Conservation (phyloP, 2,329 filamentous ascomycete genomes). For the Sarocladium strictum region DNA sequence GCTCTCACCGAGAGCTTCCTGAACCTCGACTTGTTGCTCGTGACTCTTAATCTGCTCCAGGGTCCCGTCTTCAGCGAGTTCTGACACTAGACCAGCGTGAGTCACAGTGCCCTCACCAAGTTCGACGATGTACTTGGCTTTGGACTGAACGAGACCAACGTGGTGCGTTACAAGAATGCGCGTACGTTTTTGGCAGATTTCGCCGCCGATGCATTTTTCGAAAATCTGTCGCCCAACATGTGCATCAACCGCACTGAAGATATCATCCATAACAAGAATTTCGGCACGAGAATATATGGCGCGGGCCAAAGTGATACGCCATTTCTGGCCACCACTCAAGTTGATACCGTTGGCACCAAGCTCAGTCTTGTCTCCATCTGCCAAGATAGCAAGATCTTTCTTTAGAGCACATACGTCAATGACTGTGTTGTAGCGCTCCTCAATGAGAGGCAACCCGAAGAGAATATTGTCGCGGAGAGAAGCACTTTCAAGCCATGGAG, state of each 20-base stretch:
- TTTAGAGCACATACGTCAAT: slow-evolving; percentile 66
- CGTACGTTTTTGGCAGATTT: slow-evolving; percentile 63
- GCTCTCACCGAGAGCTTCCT: slow-evolving; percentile 38
- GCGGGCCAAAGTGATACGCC: slow-evolving; percentile 73
- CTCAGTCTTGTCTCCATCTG: slow-evolving; percentile 72
- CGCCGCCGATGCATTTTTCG: slow-evolving; percentile 67
- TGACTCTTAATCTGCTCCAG: slow-evolving; percentile 52
- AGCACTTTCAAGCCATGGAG: slow-evolving; percentile 81
- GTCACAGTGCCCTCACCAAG: slow-evolving; percentile 63
- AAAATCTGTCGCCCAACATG: slow-evolving; percentile 76
- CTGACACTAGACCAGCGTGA: slow-evolving; percentile 57
- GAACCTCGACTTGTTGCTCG: slow-evolving; percentile 38
- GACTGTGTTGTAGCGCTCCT: slow-evolving; percentile 64
- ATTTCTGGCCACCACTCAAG: slow-evolving; percentile 76
- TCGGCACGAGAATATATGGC: slow-evolving; percentile 75
- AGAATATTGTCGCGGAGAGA: slow-evolving; percentile 73
- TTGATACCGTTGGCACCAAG: slow-evolving; percentile 84
- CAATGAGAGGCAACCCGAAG: slow-evolving; percentile 66
- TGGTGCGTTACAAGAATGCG: slow-evolving; percentile 78
- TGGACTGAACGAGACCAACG: slow-evolving; percentile 62
- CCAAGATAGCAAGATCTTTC: slow-evolving; percentile 70
- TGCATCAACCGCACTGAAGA: slow-evolving; percentile 77
- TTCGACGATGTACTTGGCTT: slow-evolving; percentile 68
- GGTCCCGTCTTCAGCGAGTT: slow-evolving; percentile 53
- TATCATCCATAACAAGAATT: slow-evolving; percentile 74